These are phyloP conservation scores for Boletus coccyginus DNA, from an alignment of 768 basidiomycete genomes.

Conservation along the genomic window DNA sequence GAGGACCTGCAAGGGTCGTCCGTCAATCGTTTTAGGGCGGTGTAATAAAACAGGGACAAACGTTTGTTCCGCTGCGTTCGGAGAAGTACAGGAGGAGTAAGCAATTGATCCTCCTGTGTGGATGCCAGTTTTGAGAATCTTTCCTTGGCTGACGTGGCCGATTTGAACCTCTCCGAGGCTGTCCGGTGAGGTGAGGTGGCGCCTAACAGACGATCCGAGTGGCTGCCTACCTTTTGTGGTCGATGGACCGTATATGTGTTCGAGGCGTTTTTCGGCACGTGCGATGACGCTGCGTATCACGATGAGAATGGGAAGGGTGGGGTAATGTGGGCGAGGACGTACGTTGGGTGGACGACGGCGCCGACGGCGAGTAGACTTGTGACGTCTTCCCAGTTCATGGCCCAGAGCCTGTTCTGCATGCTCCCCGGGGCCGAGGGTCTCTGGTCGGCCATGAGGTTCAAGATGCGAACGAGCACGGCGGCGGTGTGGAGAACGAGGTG, in stretches of 20 bases:
- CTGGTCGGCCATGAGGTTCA: slow-evolving; percentile 55
- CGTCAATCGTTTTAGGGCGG: neutral
- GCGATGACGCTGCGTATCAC: slow-evolving; percentile 16
- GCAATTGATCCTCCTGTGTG: slow-evolving; percentile 15
- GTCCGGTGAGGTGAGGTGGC: neutral
- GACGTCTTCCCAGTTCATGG: slow-evolving; percentile 64
- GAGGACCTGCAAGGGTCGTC: neutral
- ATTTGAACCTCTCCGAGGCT: slow-evolving; percentile 18
- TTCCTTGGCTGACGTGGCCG: slow-evolving; percentile 16
- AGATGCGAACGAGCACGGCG: slow-evolving; percentile 46
- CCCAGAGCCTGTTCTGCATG: slow-evolving; percentile 61
- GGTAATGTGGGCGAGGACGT: neutral
- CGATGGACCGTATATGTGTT: slow-evolving; percentile 28
- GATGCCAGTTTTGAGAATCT: slow-evolving; percentile 1
- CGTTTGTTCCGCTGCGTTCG: slow-evolving; percentile 10
- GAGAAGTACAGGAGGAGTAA: slow-evolving; percentile 12
- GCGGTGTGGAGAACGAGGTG: slow-evolving; percentile 43
- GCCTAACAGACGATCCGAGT: neutral
- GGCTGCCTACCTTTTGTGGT: slow-evolving; percentile 18
- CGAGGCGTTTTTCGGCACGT: slow-evolving; percentile 28
- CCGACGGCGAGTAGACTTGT: slow-evolving; percentile 48
- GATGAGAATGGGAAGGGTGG: neutral
- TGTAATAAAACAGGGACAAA: neutral
- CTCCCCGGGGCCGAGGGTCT: slow-evolving; percentile 54
- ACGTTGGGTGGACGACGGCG: slow-evolving; percentile 34